These are phyloP conservation scores for Paraleonurus japonicus DNA, from an alignment of 257 asterid genomes.

Conservation along the genomic window DNA sequence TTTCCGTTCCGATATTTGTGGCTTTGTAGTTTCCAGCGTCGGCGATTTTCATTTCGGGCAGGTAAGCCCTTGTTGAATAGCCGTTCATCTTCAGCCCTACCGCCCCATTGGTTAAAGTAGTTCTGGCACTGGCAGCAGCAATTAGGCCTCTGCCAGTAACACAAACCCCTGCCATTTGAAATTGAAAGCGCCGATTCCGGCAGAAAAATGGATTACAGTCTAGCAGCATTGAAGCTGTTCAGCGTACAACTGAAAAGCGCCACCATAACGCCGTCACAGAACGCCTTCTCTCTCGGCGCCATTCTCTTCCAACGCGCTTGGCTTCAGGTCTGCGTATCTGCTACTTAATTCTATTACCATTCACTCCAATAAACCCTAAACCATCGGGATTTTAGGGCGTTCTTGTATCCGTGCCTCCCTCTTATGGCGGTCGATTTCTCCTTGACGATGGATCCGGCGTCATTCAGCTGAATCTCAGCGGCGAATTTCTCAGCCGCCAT, in stretches of 20 bases:
- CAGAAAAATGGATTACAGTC: constrained; percentile 58
- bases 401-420: constrained; percentile 48
- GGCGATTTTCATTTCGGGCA: too few relatives aligned
- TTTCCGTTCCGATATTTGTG: too few relatives aligned
- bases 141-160: neutral
- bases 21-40: too few relatives aligned
- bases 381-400: constrained; percentile 50
- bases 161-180: constrained; percentile 7
- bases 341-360: neutral
- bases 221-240: constrained; percentile 80
- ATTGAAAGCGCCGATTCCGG: constrained; percentile 14
- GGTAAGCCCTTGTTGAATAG: too few relatives aligned
- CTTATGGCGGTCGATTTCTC: constrained; percentile 34
- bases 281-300: constrained; percentile 60
- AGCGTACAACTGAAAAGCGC: constrained; percentile 62
- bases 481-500: constrained; percentile 39
- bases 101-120: too few relatives aligned
- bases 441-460: constrained; percentile 83
- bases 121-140: neutral
- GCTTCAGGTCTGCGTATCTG: constrained; percentile 53
- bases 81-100: too few relatives aligned
- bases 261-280: constrained; percentile 37
- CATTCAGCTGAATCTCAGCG: constrained; percentile 46
- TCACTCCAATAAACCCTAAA: constrained; percentile 30
- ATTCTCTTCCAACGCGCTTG: constrained; percentile 96